These are phyloP conservation scores for Rosa chinensis DNA, from an alignment of 306 rosid species.

Conservation along the genomic window DNA sequence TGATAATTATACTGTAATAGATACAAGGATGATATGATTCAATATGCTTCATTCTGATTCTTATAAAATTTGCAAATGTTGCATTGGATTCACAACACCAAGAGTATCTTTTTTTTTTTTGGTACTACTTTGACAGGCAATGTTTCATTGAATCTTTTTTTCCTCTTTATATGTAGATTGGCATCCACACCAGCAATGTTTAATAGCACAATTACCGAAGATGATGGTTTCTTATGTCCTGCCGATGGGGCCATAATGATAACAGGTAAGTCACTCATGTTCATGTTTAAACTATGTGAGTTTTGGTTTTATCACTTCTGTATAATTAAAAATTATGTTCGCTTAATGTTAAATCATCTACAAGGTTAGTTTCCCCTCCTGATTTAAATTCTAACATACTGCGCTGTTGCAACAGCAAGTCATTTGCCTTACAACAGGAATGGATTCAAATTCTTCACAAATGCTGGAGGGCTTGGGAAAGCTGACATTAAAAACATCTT, in stretches of 20 bases:
- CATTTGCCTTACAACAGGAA: conserved; percentile 96
- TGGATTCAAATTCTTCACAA: conserved; percentile 93
- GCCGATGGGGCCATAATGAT: conserved; percentile 90
- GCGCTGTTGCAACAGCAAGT: conserved; percentile 64
- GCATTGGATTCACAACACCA: neutral
- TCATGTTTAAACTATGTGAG: conserved; percentile 17
- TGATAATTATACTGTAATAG: neutral
- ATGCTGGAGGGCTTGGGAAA: conserved; percentile 91
- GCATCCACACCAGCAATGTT: conserved; percentile 99
- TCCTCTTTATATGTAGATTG: conserved; percentile 47
- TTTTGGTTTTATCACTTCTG: neutral
- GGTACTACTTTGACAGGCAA: conserved; percentile 8
- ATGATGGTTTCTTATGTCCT: conserved; percentile 64
- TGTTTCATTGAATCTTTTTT: conserved; percentile 5
- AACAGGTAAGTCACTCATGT: conserved; percentile 57
- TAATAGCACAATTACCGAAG: conserved; percentile 78
- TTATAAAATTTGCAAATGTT: neutral
- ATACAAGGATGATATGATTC: neutral
- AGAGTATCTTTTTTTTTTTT: neutral
- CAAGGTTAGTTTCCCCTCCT: neutral
- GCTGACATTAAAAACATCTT: conserved; percentile 83
- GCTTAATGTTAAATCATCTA: neutral
- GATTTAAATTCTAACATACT: conserved; percentile 2
- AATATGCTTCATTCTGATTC: conserved; percentile 10
- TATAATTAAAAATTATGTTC: neutral